phyloP scores from a whole-genome alignment of 306 rosid species.

The Lablab purpureus region DNA sequence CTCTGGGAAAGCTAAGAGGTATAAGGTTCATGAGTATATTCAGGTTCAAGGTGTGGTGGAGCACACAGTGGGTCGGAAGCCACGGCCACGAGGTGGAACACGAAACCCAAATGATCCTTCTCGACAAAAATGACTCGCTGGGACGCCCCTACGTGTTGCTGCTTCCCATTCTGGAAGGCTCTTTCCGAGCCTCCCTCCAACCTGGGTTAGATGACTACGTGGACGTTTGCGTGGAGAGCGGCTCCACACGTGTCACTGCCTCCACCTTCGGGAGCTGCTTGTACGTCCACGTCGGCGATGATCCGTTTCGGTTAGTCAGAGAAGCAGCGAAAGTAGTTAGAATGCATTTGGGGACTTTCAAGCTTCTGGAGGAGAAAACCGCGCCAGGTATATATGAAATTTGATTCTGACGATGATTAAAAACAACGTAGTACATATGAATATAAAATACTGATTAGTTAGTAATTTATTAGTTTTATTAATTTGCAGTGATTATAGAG shows the following conservation, averaged over 20 bases:
- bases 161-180: constrained; percentile 68
- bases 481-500: constrained; percentile 41
- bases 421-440: too few species aligned
- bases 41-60: constrained; percentile 88
- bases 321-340: constrained; percentile 59
- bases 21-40: constrained; percentile 72
- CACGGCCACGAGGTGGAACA: constrained; percentile 65
- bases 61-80: constrained; percentile 70
- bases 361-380: constrained; percentile 65
- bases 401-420: too few species aligned
- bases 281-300: constrained; percentile 64
- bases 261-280: constrained; percentile 59
- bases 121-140: constrained; percentile 47
- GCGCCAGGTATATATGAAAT: constrained; percentile 56
- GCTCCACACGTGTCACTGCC: constrained; percentile 60
- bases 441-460: too few species aligned
- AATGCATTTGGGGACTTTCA: constrained; percentile 64
- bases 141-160: constrained; percentile 69
- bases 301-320: constrained; percentile 57
- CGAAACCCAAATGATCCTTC: constrained; percentile 72
- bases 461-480: too few species aligned
- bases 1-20: constrained; percentile 59
- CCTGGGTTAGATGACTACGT: constrained; percentile 52
- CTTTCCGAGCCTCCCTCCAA: constrained; percentile 66
- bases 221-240: constrained; percentile 68